Conservation (phyloP, 495 filamentous ascomycete genomes). For the Poronia punctata region DNA sequence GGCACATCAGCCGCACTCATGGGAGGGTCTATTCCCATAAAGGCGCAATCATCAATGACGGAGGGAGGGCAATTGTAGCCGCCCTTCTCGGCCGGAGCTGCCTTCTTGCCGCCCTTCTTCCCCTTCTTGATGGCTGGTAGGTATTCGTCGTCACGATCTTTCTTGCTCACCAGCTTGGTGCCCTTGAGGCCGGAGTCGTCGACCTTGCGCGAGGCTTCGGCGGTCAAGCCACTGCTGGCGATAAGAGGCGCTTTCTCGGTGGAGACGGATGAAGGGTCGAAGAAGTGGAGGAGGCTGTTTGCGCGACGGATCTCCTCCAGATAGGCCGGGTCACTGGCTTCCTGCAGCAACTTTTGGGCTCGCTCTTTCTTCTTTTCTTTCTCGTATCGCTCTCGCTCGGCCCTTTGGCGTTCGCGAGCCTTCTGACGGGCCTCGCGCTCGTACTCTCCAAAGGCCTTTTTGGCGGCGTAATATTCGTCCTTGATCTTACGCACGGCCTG, state of each 20-base stretch:
- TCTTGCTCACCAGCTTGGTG: constrained; percentile 67
- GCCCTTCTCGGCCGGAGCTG: constrained; percentile 31
- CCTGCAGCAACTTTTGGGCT: constrained; percentile 78
- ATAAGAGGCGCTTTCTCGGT: constrained; percentile 59
- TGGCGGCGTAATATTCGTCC: constrained; percentile 72
- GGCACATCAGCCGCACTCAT: constrained; percentile 78
- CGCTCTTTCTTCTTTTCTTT: constrained; percentile 78
- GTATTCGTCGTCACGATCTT: constrained; percentile 81
- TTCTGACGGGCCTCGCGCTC: constrained; percentile 70
- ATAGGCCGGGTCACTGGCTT: constrained; percentile 84
- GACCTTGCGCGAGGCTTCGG: constrained; percentile 72
- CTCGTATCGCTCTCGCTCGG: constrained; percentile 71
- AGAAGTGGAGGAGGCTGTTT: constrained; percentile 78
- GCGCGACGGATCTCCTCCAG: constrained; percentile 83
- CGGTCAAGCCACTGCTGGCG: constrained; percentile 53
- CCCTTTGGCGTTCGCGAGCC: constrained; percentile 47
- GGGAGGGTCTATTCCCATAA: constrained; percentile 78
- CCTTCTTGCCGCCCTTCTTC: constrained; percentile 72
- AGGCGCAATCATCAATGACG: constrained; percentile 80
- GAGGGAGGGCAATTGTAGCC: constrained; percentile 86
- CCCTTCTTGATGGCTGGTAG: constrained; percentile 83
- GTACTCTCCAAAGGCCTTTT: constrained; percentile 69
- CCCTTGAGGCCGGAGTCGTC: constrained; percentile 74
- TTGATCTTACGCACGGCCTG: constrained; percentile 71
- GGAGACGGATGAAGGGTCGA: constrained; percentile 64